These are phyloP conservation scores for Chlamydomonas incerta DNA, from an alignment of 139 green algal species.

Conservation along the genomic window DNA sequence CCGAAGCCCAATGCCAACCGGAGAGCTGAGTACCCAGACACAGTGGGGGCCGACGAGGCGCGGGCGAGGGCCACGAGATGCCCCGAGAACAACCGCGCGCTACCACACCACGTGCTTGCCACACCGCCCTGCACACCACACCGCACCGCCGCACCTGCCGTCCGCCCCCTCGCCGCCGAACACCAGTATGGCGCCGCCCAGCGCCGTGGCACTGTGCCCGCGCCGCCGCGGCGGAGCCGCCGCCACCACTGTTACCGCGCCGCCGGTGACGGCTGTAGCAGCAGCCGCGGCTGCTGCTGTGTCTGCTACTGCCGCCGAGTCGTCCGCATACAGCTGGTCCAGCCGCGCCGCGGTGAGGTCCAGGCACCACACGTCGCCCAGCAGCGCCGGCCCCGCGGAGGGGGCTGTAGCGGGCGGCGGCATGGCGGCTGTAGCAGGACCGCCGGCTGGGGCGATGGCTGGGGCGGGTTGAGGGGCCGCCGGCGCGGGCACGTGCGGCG, in stretches of 20 bases:
- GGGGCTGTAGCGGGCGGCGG: too few species aligned
- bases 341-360: background rate
- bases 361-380: slow-evolving; percentile 45
- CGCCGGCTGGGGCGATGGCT: too few species aligned
- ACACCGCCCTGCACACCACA: background rate
- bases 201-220: slow-evolving; percentile 16
- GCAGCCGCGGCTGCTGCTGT: background rate
- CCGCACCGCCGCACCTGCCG: background rate
- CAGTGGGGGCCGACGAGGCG: too few species aligned
- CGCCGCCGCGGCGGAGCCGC: background rate
- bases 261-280: too few species aligned
- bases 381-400: background rate
- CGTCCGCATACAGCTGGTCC: background rate
- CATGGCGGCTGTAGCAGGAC: too few species aligned
- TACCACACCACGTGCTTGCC: too few species aligned
- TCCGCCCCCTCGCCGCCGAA: slow-evolving; percentile 23
- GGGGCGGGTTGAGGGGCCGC: too few species aligned
- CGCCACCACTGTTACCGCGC: background rate
- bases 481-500: too few species aligned
- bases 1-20: too few species aligned
- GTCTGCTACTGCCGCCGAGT: background rate
- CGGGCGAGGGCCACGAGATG: too few species aligned
- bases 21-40: too few species aligned
- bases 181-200: slow-evolving; percentile 31
- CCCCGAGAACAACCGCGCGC: too few species aligned